Evolutionary conservation across 2,329 filamentous ascomycete genomes (phyloP).

Genomic region (Didymella pinodella): DNA sequence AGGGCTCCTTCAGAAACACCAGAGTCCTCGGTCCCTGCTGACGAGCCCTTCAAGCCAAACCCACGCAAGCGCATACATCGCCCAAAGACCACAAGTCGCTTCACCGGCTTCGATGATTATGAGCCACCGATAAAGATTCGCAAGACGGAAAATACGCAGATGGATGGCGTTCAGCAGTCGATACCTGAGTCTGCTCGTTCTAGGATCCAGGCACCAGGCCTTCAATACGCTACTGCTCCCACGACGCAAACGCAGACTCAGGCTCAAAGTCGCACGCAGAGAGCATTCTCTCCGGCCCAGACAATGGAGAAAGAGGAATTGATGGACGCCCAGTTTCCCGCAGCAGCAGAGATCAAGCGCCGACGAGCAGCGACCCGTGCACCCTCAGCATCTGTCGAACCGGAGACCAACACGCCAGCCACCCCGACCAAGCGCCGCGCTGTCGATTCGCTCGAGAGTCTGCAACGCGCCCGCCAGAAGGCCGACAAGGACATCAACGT

Average conservation of each 20-base stretch:
- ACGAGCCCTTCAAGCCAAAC: conserved; percentile 34
- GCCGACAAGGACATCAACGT: conserved; percentile 71
- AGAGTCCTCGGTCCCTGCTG: conserved; percentile 24
- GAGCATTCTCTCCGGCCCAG: conserved; percentile 46
- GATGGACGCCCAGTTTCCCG: conserved; percentile 77
- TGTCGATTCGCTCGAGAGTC: conserved; percentile 53
- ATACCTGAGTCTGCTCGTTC: conserved; percentile 8
- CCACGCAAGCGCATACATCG: conserved; percentile 46
- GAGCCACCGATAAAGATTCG: conserved; percentile 43
- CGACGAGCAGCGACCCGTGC: conserved; percentile 59
- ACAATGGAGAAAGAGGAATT: conserved; percentile 59
- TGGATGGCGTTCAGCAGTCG: conserved; percentile 38
- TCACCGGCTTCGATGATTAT: conserved; percentile 76
- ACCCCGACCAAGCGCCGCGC: conserved; percentile 30
- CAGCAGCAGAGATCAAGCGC: conserved; percentile 79
- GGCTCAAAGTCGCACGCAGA: conserved; percentile 25
- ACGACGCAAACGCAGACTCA: conserved; percentile 31
- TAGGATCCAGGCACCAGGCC: conserved; percentile 22
- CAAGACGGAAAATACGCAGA: conserved; percentile 39
- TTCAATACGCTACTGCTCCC: conserved; percentile 25
- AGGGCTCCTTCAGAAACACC: conserved; percentile 30
- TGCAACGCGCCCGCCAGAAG: conserved; percentile 50
- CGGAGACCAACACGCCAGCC: conserved; percentile 50
- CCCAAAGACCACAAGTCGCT: conserved; percentile 59
- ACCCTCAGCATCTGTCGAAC: conserved; percentile 39